Percentiles rank a stretch among this genome's conserved stretches.
These are phyloP conservation scores for Physocladia obscura DNA, from an alignment of 192 early-diverging fungal genomes.

Conservation along the genomic window DNA sequence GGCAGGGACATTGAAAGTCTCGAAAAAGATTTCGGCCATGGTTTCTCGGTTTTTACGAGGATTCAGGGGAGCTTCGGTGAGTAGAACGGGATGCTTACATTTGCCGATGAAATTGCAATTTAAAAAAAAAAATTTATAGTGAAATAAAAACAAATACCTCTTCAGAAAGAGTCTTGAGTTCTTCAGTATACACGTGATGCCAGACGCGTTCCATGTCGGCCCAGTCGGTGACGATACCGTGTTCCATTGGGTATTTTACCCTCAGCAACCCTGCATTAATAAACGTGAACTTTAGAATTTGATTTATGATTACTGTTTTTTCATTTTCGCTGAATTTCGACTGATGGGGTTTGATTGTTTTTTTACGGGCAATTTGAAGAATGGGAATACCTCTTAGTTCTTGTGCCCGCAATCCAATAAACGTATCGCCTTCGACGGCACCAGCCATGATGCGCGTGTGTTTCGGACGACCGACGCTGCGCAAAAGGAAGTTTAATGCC, in stretches of 20 bases:
- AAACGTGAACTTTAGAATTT: no score
- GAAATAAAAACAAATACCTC: no score
- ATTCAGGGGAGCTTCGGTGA: slow-evolving; percentile 97
- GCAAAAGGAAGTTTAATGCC: not conserved
- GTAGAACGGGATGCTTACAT: slow-evolving; percentile 94
- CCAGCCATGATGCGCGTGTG: slow-evolving; percentile 97
- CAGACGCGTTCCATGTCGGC: slow-evolving; percentile 98
- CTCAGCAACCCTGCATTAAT: slow-evolving; percentile 70
- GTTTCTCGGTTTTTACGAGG: slow-evolving; percentile 88
- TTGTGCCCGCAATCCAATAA: slow-evolving; percentile 94
- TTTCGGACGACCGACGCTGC: slow-evolving; percentile 90
- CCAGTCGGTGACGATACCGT: slow-evolving; percentile 97
- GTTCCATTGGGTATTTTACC: slow-evolving; percentile 94
- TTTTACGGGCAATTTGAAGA: not conserved
- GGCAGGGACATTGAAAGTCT: slow-evolving; percentile 98
- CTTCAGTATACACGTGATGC: slow-evolving; percentile 95
- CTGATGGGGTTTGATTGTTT: not conserved
- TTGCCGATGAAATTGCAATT: no score
- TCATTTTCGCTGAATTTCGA: no score
- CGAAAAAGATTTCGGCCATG: slow-evolving; percentile 96
- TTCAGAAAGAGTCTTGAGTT: slow-evolving; percentile 91
- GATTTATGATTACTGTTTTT: no score
- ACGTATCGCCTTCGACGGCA: slow-evolving; percentile 92
- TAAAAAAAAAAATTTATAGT: no score
- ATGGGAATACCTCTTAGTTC: slow-evolving; percentile 74